Evolutionary conservation across 202 grass and related monocot species (phyloP).

Genomic region (Miscanthus sacchariflorus): DNA sequence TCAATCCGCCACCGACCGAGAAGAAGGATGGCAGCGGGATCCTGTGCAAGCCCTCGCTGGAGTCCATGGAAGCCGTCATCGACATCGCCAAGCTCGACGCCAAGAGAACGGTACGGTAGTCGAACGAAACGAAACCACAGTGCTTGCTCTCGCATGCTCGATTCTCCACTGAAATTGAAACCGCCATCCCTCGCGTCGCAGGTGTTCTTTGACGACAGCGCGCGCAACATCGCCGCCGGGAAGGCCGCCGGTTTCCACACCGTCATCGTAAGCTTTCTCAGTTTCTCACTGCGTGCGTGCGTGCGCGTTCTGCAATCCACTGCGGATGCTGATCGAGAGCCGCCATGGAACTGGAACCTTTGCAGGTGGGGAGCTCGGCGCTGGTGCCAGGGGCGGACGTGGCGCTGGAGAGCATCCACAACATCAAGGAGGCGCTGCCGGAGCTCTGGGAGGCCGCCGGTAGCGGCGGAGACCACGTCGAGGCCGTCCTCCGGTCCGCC

Average conservation of each 20-base stretch:
- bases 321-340: neutral
- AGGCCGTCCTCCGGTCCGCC: conserved; percentile 52
- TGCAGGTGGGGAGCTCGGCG: conserved; percentile 84
- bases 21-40: conserved; percentile 34
- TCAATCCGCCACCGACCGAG: conserved; percentile 47
- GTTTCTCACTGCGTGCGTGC: neutral
- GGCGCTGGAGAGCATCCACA: conserved; percentile 90
- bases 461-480: conserved; percentile 48
- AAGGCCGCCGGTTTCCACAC: conserved; percentile 84
- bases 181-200: neutral
- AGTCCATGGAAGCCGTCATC: conserved; percentile 87
- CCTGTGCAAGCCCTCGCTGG: conserved; percentile 87
- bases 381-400: conserved; percentile 73
- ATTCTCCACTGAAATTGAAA: neutral
- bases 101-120: conserved; percentile 63
- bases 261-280: conserved; percentile 62
- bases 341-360: neutral
- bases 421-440: conserved; percentile 88
- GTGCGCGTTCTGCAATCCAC: neutral
- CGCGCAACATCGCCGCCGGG: conserved; percentile 78
- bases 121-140: no score
- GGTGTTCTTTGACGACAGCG: conserved; percentile 96
- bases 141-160: neutral
- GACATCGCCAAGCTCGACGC: conserved; percentile 78
- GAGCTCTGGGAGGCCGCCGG: conserved; percentile 69